Conservation (phyloP, 2,329 filamentous ascomycete genomes). For the Paraphoma chrysanthemicola region DNA sequence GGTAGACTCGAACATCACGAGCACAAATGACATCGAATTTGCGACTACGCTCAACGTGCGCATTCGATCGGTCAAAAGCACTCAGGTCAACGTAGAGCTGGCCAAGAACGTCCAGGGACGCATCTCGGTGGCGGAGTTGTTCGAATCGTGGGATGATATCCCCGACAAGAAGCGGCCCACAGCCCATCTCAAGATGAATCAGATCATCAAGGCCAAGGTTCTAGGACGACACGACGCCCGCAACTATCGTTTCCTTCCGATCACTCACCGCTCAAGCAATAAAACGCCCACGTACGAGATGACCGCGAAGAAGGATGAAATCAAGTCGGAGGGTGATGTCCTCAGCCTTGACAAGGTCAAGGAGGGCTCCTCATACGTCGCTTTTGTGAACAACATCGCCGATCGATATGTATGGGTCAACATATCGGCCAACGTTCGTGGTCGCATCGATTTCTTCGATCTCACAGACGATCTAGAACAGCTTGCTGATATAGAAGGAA, state of each 20-base stretch:
- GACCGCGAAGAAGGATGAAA: conserved; percentile 73
- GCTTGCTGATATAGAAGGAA: conserved; percentile 74
- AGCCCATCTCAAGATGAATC: conserved; percentile 73
- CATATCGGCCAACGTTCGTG: conserved; percentile 84
- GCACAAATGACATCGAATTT: conserved; percentile 74
- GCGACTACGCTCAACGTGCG: conserved; percentile 78
- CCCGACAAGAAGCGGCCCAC: conserved; percentile 81
- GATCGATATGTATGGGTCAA: conserved; percentile 88
- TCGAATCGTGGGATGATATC: conserved; percentile 88
- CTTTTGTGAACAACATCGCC: conserved; percentile 89
- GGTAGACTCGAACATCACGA: conserved; percentile 68
- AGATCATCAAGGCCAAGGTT: conserved; percentile 76
- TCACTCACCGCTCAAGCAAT: conserved; percentile 83
- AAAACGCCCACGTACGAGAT: conserved; percentile 79
- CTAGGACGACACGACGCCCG: conserved; percentile 89
- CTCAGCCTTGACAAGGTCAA: conserved; percentile 77
- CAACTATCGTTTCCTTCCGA: conserved; percentile 89
- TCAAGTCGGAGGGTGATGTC: conserved; percentile 63
- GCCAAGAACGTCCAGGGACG: conserved; percentile 91
- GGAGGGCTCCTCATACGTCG: conserved; percentile 74
- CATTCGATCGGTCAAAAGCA: conserved; percentile 84
- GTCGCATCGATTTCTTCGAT: conserved; percentile 81
- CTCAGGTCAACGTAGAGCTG: conserved; percentile 89
- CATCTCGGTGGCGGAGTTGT: conserved; percentile 88
- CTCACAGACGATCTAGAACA: conserved; percentile 85